Evolutionary conservation across 202 grass and related monocot species (phyloP), one percentile per base, ranked within the genome.

Genomic region (Panicum hallii): DNA sequence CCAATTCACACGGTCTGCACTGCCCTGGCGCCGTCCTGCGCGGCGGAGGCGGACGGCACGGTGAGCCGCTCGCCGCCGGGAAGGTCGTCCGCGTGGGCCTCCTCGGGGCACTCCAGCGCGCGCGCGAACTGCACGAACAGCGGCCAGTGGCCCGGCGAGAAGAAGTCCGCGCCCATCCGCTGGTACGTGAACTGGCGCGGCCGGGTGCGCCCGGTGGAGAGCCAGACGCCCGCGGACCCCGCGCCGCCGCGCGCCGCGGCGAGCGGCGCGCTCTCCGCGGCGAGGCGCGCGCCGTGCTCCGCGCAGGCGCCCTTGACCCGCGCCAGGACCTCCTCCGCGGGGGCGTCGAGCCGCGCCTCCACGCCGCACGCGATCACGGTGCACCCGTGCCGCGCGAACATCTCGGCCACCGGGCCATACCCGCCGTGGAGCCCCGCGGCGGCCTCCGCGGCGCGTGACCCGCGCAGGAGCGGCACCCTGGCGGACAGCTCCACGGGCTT

Each of bases 61-160:
- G 83, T 72, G 20, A 90, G 14, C 49, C 4, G 19, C 38, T 58
- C 65, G 42, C 11, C 9, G 32, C 34, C 53, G 43, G 87, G 82
- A n/a, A 93, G 58, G 82, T 97, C 94, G 68, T 92, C 91, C 11
- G 70, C 28, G 15, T 90, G 71, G 14, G 53, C 77, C 61, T 86
- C 80, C 70, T 85, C 82, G 9, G 78, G 36, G 72, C 57, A 77
- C 54, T 73, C 87, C 82, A 97, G 75, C 47, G 87, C 74, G 19
- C 89, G 82, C 61, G 95, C 44, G 72, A 98, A 98, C 60, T 89
- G 85, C 19, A 76, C 90, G 83, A 98, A 98, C 41, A 80, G 63
- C 7, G 95, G 93, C 89, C 89, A 98, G 79, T 98, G 95, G 10
- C 87, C 91, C 11, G 95, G 93, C 15, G 95, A 93, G 95, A 95